phyloP scores from a whole-genome alignment of 1,139 yeast species.

The Pichia sp. region DNA sequence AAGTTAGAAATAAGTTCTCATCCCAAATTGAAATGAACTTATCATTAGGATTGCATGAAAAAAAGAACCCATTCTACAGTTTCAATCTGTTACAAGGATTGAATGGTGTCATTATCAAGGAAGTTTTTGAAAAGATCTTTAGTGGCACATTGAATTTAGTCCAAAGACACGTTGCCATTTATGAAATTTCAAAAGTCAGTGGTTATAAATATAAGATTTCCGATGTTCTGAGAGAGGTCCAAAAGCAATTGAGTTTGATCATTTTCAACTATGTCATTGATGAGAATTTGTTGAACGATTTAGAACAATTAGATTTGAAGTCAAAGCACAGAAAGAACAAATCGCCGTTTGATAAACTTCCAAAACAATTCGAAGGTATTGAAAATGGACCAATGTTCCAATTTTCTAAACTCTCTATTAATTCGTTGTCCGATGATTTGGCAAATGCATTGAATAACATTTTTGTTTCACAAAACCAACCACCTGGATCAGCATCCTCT shows the following conservation, averaged over 20 bases:
- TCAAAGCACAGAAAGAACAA: slow-evolving; percentile 15
- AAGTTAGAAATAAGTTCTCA: slow-evolving; percentile 55
- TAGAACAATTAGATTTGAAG: slow-evolving; percentile 23
- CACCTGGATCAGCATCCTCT: slow-evolving; percentile 7
- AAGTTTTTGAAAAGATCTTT: slow-evolving; percentile 68
- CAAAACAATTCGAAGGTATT: slow-evolving; percentile 19
- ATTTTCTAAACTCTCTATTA: slow-evolving; percentile 45
- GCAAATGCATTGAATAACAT: slow-evolving; percentile 50
- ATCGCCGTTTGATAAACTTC: slow-evolving; percentile 26
- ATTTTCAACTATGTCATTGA: slow-evolving; percentile 56
- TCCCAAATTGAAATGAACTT: slow-evolving; percentile 32
- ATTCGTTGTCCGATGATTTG: slow-evolving; percentile 23
- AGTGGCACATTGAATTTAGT: slow-evolving; percentile 60
- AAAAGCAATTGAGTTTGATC: slow-evolving; percentile 56
- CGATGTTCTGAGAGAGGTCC: slow-evolving; percentile 57
- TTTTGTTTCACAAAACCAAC: slow-evolving; percentile 51
- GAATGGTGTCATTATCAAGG: slow-evolving; percentile 60
- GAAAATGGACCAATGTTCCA: slow-evolving; percentile 41
- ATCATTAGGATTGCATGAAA: slow-evolving; percentile 12
- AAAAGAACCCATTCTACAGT: slow-evolving; percentile 24
- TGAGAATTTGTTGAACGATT: slow-evolving; percentile 25
- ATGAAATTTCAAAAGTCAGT: slow-evolving; percentile 25
- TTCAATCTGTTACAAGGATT: slow-evolving; percentile 45
- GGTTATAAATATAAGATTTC: slow-evolving; percentile 43
- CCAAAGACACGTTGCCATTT: slow-evolving; percentile 68